Evolutionary conservation across 768 basidiomycete species (phyloP), one percentile per base, ranked within the genome.

Genomic region (Sporobolomyces phaffii): DNA sequence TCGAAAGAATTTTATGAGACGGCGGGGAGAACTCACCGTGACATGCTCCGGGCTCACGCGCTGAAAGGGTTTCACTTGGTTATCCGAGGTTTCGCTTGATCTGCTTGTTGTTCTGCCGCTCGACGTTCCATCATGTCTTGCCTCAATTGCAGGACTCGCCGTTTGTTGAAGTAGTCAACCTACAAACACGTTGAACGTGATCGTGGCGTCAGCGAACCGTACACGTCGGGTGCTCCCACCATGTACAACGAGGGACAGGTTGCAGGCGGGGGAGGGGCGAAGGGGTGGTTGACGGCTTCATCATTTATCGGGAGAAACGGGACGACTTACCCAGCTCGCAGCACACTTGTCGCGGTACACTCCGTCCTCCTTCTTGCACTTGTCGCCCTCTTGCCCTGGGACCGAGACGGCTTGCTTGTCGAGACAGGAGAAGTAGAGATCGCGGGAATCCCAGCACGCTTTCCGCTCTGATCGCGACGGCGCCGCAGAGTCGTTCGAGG

Each of bases 131-230:
- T 72, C 31, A 72, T 44, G 38, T 72, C 65, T 24, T 72, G 70
- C 8, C 70, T 53, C 2, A 72, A 48, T 24, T 67, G 62, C 2
- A 72, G 70, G 5, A 72, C 70, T 15, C 70, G 62, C n/a, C 91
- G 85, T 76, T 90, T 88, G 80, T 96, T 94, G 75, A 97, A 96
- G 77, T 97, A 94, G 31, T 89, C 89, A 73, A 97, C 87, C 93
- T 97, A 72, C 38, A 24, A 3, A 41, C 5, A 10, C 5, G 10
- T 1, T 7, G 50, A 17, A 34, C 38, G 20, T 31, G 3, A 29
- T 14, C 26, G 48, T 49, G 26, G 11, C 7, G 10, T 49, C 48
- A 17, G n/a, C 22, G 36, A 48, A n/a, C 22, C 20, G 34, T 8
- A 29, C 11, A 31, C 36, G 9, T 28, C n/a, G 6, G 10, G 14